Evolutionary conservation across 768 basidiomycete genomes (phyloP), one percentile per base, ranked within the genome.

Genomic region (Rhodotorula babjevae): DNA sequence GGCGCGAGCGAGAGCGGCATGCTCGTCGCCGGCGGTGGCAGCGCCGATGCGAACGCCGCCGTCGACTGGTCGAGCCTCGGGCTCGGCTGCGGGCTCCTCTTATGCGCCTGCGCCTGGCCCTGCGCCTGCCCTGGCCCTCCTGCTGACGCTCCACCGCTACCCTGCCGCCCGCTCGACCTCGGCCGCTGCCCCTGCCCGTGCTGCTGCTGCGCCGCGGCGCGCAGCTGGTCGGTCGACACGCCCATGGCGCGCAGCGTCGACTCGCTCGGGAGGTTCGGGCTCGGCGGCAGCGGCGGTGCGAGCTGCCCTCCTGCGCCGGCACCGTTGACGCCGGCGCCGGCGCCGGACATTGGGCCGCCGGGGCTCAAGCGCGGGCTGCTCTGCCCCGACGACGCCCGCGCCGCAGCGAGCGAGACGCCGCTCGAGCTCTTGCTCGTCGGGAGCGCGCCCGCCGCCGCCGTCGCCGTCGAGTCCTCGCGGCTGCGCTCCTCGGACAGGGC

Each of bases 221-320:
- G 23, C 4, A 66, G 56, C 65, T 66, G 56, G n/a, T 58, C 56
- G 25, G n/a, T 29, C 56, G 57, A 58, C 3, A 66, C 65, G 31
- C 65, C 65, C 65, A 66, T 66, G 23, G 65, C 65, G 3, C 57
- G 44, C 12, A 66, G 47, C 16, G 65, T 66, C 56, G 44, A 57
- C 47, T 66, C 65, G 33, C 56, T 58, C 31, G 65, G 65, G 33
- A 66, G 47, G 33, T 66, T 66, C 46, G 65, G 65, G 27, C 56
- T 58, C 7, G 65, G 65, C 46, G 65, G 65, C 7, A 66, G 25
- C 6, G 57, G 21, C 57, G 65, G 46, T 1, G 14, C 23, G 9
- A 33, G 50, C 49, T 52, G 10, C 36, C 57, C 36, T 14, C 36
- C 36, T 36, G 36, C 36, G 36, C 36, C 36, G 36, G 36, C 36